Conservation (phyloP, 2,329 filamentous ascomycete genomes). For the Chaetomiaceae sp. region DNA sequence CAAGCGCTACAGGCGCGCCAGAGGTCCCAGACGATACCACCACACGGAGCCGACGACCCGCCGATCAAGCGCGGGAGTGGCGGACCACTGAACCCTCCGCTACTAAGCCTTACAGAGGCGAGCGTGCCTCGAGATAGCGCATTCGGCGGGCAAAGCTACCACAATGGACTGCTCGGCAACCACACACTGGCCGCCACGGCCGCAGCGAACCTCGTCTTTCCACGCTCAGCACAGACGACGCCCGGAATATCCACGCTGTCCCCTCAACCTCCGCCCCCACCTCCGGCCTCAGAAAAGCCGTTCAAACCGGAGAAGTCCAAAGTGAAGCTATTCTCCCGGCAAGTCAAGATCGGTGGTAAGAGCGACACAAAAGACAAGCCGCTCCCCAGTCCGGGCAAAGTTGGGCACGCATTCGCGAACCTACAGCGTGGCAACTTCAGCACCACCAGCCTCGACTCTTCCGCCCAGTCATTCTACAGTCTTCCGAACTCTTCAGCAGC, state of each 20-base stretch:
- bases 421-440: constrained; percentile 62
- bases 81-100: constrained; percentile 53
- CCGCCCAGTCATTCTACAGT: constrained; percentile 60
- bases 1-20: constrained; percentile 52
- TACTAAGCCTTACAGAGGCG: constrained; percentile 59
- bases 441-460: constrained; percentile 65
- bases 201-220: constrained; percentile 68
- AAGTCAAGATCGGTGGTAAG: constrained; percentile 68
- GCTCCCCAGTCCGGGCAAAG: constrained; percentile 66
- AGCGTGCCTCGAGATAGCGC: constrained; percentile 53
- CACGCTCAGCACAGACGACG: constrained; percentile 53
- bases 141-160: constrained; percentile 48
- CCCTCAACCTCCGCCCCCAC: constrained; percentile 32
- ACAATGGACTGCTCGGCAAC: constrained; percentile 55
- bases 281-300: constrained; percentile 50
- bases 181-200: constrained; percentile 61
- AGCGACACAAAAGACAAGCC: constrained; percentile 60
- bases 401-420: constrained; percentile 59
- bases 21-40: constrained; percentile 67
- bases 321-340: constrained; percentile 74
- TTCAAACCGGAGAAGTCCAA: constrained; percentile 64
- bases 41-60: constrained; percentile 40
- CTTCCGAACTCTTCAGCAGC: constrained; percentile 71
- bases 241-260: constrained; percentile 36
- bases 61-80: constrained; percentile 37